Percentiles rank a stretch among this genome's conserved stretches.
phyloP scores from a whole-genome alignment of 2,329 filamentous ascomycete species.

The Penicillium capsulatum region DNA sequence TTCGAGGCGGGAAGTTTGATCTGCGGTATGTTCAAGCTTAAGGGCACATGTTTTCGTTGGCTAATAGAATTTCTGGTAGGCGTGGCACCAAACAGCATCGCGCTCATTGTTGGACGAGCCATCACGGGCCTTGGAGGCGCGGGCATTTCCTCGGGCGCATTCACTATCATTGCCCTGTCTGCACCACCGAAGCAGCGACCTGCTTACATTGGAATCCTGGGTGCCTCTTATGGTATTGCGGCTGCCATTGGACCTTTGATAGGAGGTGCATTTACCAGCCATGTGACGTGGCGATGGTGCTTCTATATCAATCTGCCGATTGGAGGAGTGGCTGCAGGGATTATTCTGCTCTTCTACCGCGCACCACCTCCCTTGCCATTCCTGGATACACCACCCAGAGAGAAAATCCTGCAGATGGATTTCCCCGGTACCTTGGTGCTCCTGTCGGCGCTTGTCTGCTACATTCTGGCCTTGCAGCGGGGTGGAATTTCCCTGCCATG shows the following conservation, averaged over 20 bases:
- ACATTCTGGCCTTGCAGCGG: slow-evolving; percentile 48
- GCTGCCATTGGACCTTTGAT: slow-evolving; percentile 47
- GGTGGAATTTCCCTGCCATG: slow-evolving; percentile 40
- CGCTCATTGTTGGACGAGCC: slow-evolving; percentile 40
- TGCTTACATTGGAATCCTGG: slow-evolving; percentile 43
- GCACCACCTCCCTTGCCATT: slow-evolving; percentile 25
- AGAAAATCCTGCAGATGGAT: slow-evolving; percentile 47
- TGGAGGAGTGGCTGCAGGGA: slow-evolving; percentile 39
- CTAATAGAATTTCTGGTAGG: no score
- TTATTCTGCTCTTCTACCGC: slow-evolving; percentile 48
- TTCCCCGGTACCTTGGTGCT: slow-evolving; percentile 40
- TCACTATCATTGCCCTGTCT: slow-evolving; percentile 25
- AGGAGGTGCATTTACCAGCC: slow-evolving; percentile 45
- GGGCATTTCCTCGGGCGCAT: slow-evolving; percentile 30
- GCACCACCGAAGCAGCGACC: slow-evolving; percentile 3
- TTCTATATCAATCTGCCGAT: slow-evolving; percentile 47
- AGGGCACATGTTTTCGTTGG: no score
- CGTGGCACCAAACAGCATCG: slow-evolving; percentile 31
- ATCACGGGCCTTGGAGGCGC: slow-evolving; percentile 36
- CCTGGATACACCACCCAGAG: slow-evolving; percentile 24
- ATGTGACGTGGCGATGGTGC: slow-evolving; percentile 38
- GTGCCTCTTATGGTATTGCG: slow-evolving; percentile 49
- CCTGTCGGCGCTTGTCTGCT: slow-evolving; percentile 38
- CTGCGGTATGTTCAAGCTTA: no score
- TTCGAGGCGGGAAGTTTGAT: slow-evolving; percentile 44